Evolutionary conservation across 2,329 filamentous ascomycete species (phyloP), one percentile per base, ranked within the genome.

Genomic region (Fusarium algeriense): DNA sequence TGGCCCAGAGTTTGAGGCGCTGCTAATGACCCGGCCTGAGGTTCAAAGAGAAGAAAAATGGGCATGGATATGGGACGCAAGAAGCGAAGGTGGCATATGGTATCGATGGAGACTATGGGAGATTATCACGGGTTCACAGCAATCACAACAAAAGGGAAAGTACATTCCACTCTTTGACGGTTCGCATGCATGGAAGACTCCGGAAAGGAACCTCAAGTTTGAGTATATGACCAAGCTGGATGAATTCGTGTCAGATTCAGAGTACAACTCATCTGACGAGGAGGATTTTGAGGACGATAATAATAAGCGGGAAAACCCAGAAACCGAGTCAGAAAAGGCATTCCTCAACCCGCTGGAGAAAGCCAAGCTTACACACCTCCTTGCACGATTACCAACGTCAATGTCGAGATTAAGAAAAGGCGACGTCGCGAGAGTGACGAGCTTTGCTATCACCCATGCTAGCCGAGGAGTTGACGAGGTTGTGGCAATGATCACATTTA

Each of bases 71-170:
- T 99, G 93, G 91, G 92, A 98, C 79, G 88, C 94, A 23, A 88
- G 91, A 71, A 95, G 91, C 76, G 85, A 87, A 69, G 94, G 90
- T 30, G 95, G 92, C 19, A 88, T 97, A 19, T 99, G 95, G 88
- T 98, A 98, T 80, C 90, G 96, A 45, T 98, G 94, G 92, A 90
- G 93, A 46, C 78, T 98, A 46, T 98, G 95, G 93, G 91, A 96
- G 74, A 87, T 95, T 12, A 85, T 95, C n/a, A 94, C 92, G 2
- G 90, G 91, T 7, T 85, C 86, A 2, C 83, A 86, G 44, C 78
- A 83, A 6, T 81, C 80, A 19, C 78, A 79, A 17, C 81, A 83
- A 6, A 83, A 85, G 71, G 83, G 83, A 46, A 89, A 86, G 70
- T 89, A 88, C 59, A 73, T 91, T 23, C 87, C 89, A 2, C 82